A percentile compares a stretch with the other conserved stretches of the same genome.
These are phyloP conservation scores for Knoxia roxburghii DNA, from an alignment of 257 asterid species.

Conservation along the genomic window DNA sequence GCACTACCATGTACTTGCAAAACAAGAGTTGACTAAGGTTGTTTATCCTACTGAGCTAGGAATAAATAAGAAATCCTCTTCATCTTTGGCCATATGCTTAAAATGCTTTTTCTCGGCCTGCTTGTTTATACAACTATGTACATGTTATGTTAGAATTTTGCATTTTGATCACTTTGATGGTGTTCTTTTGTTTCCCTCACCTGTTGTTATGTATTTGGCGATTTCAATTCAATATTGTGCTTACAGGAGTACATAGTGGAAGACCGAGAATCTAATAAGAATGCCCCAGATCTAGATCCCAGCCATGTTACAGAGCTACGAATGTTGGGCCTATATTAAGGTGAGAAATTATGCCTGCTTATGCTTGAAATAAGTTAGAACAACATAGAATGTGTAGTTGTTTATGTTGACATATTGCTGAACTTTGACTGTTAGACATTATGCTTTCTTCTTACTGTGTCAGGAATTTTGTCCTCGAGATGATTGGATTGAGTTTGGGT, in stretches of 20 bases:
- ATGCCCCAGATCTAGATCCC: constrained; percentile 68
- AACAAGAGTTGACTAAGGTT: constrained; percentile 92
- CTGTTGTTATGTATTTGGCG: background rate
- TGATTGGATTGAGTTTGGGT: background rate
- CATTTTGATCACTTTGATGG: background rate
- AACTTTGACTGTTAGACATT: too few species aligned
- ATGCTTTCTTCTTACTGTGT: background rate
- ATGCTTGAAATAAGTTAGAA: background rate
- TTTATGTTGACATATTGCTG: background rate
- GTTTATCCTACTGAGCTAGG: constrained; percentile 16
- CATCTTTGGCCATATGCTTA: background rate
- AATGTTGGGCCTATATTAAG: constrained; percentile 83
- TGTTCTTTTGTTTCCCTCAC: background rate
- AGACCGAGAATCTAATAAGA: constrained; percentile 72
- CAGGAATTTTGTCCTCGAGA: background rate
- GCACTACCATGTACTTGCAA: constrained; percentile 96
- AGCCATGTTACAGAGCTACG: constrained; percentile 80
- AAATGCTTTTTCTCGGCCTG: background rate
- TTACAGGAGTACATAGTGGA: constrained; percentile 84
- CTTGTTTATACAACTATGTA: background rate
- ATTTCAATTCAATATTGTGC: background rate
- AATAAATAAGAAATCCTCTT: constrained; percentile 3
- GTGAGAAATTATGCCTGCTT: constrained; percentile 8
- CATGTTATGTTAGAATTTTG: background rate
- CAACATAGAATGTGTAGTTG: background rate